Evolutionary conservation across 108 stramenopile species (phyloP), one percentile per base, ranked within the genome.

Genomic region (Chaetoceros tenuissimus): DNA sequence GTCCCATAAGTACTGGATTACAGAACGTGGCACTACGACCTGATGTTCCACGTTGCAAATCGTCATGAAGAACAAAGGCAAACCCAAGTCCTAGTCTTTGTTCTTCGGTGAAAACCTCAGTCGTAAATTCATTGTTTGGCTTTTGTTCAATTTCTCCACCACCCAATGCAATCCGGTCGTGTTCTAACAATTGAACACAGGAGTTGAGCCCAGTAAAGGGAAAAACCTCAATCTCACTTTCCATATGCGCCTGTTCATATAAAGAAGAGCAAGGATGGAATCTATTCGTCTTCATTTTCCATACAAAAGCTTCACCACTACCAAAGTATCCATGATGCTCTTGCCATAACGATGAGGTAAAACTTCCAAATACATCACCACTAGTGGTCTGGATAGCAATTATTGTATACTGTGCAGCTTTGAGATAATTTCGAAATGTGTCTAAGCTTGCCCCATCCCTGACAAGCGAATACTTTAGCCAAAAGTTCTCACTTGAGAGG

Each of bases 301-400:
- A 88, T 2, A 88, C 60, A 65, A 84, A 82, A 13, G 79, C 73
- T 23, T 80, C 75, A 3, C 75, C 77, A n/a, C 67, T 78, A 25
- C 87, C 87, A 48, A 64, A 88, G 46, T 80, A 84, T 18, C 65
- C 64, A 60, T 60, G 73, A 64, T 72, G 66, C 40, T 64, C 80
- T 19, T 77, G 60, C 87, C 87, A 88, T 7, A 74, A 57, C 0
- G 61, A 51, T 0, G 79, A 73, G 3, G 79, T 81, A 60, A 81
- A 90, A 25, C 55, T 72, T 28, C 88, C 88, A 78, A 90, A 84
- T 2, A 90, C 88, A 57, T 90, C 69, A 17, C 89, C 89, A 7
- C 78, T 71, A 1, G 79, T 68, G 1, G 83, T 90, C 54, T 90
- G 84, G 50, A 90, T 84, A 20, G 82, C 85, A 44, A 90, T 55